Base-by-base conservation (phyloP, 2,329 filamentous ascomycete species). In the Neofusicoccum sp. region DNA sequence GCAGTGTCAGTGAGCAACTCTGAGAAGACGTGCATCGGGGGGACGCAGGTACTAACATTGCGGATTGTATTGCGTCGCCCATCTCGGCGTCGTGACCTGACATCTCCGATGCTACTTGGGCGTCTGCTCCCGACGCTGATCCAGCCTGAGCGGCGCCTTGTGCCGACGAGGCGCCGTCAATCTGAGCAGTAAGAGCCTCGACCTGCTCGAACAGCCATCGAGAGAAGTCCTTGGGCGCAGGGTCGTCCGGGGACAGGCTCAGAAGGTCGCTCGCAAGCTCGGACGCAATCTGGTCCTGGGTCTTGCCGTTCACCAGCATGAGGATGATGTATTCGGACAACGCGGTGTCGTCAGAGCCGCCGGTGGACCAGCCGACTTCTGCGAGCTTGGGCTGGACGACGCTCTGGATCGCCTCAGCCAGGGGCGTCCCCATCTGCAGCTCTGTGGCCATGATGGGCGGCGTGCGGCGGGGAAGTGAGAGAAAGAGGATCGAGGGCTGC, bases 281-380 rank as follows among this genome's bases (percentile, higher is more conserved):
- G 44, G 85, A 81, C 8, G 92, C 89, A 66, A 99, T 93, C 73
- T 97, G 89, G 54, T 93, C 87, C 73, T 96, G 89, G 3, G 89
- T 92, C 76, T 96, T 97, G 69, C 93, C 91, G 77, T 97, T 98
- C 64, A 91, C 91, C 33, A 99, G 85, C 93, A 98, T 97, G 65
- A 98, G 86, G 62, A 98, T 89, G 67, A 99, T 95, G 78, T 98
- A 99, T 78, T 99, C 95, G 62, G 92, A 89, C 62, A 99, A 85
- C 38, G 91, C 90, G 26, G 88, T 88, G 75, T 93, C 91, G 70
- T 86, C 85, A 68, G 91, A 89, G 63, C 88, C 89, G 67, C 89
- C 89, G 31, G 89, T 87, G 64, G 87, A 92, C 93, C 95, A 98
- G 69, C 93, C 93, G 66, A 93, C 88, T 77, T 99, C 93, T 62